Evolutionary conservation across 2,329 filamentous ascomycete species (phyloP).

Genomic region (Botryotinia globosa): DNA sequence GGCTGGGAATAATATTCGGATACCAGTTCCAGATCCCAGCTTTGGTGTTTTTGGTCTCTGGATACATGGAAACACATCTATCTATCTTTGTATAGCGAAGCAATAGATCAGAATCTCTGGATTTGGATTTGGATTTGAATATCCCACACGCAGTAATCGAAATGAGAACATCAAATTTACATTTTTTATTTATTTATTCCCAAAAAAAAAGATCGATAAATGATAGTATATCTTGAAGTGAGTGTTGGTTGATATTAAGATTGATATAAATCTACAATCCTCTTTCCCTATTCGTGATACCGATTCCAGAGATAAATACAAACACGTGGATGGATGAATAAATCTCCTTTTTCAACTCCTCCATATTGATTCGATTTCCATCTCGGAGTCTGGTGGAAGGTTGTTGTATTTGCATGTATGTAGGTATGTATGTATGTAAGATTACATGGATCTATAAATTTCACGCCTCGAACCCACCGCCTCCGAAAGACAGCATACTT

Average conservation of each 20-base stretch:
- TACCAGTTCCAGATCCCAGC: background rate
- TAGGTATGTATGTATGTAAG: no score
- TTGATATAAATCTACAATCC: no score
- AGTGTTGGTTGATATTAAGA: no score
- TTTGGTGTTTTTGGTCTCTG: background rate
- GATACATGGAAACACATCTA: background rate
- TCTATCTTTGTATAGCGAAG: background rate
- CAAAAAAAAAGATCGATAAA: fast-evolving
- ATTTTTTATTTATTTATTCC: background rate
- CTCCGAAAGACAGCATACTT: no score
- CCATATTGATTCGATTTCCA: no score
- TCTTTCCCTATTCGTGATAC: background rate
- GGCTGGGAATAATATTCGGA: background rate
- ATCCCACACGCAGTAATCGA: background rate
- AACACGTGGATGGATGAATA: no score
- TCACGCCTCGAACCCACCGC: no score
- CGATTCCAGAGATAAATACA: no score
- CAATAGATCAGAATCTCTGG: background rate
- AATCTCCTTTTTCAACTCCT: no score
- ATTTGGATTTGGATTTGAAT: background rate
- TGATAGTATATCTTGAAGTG: background rate
- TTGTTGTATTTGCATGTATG: no score
- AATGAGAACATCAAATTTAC: background rate
- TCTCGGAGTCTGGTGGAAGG: no score
- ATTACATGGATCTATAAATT: no score